Percentiles rank a stretch among this genome's conserved stretches.
phyloP scores from a whole-genome alignment of 371 early-diverging fungal species.

The Syncephalastrum monosporum region DNA sequence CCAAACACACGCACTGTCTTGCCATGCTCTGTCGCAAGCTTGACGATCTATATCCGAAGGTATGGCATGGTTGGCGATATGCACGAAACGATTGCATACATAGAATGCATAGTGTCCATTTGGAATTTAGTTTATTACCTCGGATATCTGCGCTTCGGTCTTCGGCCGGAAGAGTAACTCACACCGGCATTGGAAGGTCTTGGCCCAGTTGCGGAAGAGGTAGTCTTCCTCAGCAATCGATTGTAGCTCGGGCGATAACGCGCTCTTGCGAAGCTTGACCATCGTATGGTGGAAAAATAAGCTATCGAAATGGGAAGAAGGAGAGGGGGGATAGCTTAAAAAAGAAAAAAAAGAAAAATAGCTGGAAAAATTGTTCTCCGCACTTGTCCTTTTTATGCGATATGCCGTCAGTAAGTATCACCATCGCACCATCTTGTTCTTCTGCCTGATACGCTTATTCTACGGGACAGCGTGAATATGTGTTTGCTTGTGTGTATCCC shows the following conservation, averaged over 20 bases:
- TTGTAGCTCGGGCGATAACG: slow-evolving; percentile 14
- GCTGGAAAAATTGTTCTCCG: too few relatives aligned
- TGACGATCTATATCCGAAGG: slow-evolving; percentile 44
- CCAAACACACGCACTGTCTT: slow-evolving; percentile 71
- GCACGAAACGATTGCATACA: background rate
- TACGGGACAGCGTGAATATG: too few relatives aligned
- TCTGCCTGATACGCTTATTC: too few relatives aligned
- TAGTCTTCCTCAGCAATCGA: slow-evolving; percentile 28
- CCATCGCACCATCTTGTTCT: too few relatives aligned
- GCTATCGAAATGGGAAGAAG: too few relatives aligned
- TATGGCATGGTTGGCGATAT: background rate
- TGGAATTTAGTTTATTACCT: slow-evolving; percentile 33
- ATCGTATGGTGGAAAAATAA: background rate
- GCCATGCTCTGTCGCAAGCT: slow-evolving; percentile 38
- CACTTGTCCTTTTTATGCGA: too few relatives aligned
- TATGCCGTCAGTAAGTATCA: too few relatives aligned
- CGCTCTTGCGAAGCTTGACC: slow-evolving; percentile 11
- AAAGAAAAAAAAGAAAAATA: too few relatives aligned
- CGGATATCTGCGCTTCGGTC: slow-evolving; percentile 62
- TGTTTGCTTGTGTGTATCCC: too few relatives aligned
- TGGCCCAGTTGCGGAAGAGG: slow-evolving; percentile 73
- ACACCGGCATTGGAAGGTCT: slow-evolving; percentile 65
- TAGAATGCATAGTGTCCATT: too few relatives aligned
- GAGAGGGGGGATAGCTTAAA: too few relatives aligned
- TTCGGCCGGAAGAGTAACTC: slow-evolving; percentile 61